Evolutionary conservation across 192 early-diverging fungal species (phyloP).

Genomic region (Gryganskiella cystojenkinii): DNA sequence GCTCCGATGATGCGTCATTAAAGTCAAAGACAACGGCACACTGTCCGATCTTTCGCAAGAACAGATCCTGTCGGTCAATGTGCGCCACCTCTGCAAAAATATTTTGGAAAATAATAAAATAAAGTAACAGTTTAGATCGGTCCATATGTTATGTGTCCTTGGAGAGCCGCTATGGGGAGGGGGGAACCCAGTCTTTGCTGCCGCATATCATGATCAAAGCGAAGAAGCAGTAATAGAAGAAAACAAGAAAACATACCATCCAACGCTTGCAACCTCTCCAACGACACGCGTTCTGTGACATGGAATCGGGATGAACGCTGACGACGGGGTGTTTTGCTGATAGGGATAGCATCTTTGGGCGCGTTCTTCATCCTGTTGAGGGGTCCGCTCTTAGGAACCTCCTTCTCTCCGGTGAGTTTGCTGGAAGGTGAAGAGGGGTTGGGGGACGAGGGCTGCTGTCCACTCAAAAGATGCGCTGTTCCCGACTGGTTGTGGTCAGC

Average conservation of each 20-base stretch:
- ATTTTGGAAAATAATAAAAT: too few relatives aligned
- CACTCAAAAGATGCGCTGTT: constrained; percentile 8
- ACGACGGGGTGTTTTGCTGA: constrained; percentile 82
- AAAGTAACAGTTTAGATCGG: too few relatives aligned
- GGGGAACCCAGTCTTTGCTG: too few relatives aligned
- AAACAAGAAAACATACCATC: constrained; percentile 84
- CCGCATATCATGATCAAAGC: too few relatives aligned
- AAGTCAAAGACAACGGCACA: constrained; percentile 97
- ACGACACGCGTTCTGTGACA: constrained; percentile 81
- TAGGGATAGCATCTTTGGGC: constrained; percentile 77
- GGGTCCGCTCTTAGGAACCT: constrained; percentile 57
- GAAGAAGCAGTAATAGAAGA: too few relatives aligned
- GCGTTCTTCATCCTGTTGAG: constrained; percentile 62
- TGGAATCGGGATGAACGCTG: constrained; percentile 91
- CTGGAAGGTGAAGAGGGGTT: constrained; percentile 35
- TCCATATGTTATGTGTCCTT: too few relatives aligned
- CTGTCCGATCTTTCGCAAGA: constrained; percentile 91
- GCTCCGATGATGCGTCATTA: constrained; percentile 86
- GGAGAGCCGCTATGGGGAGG: too few relatives aligned
- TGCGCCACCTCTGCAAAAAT: constrained; percentile 82
- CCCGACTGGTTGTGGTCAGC: constrained; percentile 35
- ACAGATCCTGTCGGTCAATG: constrained; percentile 86
- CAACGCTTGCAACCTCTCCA: constrained; percentile 79
- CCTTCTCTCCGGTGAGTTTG: constrained; percentile 45
- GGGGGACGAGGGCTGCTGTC: constrained; percentile 13